Conservation (phyloP, 805 yeast species). For the Wickerhamiella sergipiensis region DNA sequence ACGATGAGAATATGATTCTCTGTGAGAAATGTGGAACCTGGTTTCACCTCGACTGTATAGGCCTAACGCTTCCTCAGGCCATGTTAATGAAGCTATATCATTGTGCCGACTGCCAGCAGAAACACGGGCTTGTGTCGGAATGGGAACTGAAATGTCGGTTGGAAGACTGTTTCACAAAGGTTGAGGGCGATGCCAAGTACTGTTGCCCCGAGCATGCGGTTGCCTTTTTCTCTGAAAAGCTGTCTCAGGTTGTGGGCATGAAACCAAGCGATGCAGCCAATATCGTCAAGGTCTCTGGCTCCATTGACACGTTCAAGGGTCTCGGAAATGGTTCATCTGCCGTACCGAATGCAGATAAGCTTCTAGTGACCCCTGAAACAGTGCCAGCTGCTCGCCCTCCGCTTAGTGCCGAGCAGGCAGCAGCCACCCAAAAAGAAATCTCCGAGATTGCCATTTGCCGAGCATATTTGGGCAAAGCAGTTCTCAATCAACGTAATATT, state of each 20-base stretch:
- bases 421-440: background rate
- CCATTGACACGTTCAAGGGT: background rate
- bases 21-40: slow-evolving; percentile 1
- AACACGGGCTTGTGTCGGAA: background rate
- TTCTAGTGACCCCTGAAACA: background rate
- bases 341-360: background rate
- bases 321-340: background rate
- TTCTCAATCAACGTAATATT: background rate
- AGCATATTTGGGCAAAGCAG: background rate
- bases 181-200: background rate
- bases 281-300: background rate
- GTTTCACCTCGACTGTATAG: background rate
- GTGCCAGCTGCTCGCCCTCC: background rate
- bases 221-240: background rate
- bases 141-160: background rate
- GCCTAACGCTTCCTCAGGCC: background rate
- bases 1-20: background rate
- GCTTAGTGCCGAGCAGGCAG: background rate
- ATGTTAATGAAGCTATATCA: background rate
- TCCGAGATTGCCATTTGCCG: background rate
- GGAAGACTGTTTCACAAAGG: background rate
- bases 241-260: background rate
- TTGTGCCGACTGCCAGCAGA: background rate
- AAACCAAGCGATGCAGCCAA: background rate
- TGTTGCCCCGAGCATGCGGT: background rate